A percentile compares a stretch with the other conserved stretches of the same genome.
Evolutionary conservation across 1,139 yeast species (phyloP).

Genomic region (Pichia cactophila): DNA sequence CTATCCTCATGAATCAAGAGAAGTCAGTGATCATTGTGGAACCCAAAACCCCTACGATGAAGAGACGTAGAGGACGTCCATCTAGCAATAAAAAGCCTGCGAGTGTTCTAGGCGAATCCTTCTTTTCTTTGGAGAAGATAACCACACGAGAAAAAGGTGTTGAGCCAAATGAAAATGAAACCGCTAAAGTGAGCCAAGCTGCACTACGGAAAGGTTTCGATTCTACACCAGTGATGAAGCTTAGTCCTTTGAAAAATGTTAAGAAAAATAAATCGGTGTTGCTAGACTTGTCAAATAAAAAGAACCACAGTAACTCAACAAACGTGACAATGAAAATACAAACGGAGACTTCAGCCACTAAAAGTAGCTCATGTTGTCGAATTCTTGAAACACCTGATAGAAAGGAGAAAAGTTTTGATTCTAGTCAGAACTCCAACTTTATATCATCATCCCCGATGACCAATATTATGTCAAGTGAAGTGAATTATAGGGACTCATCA

Average conservation of each 20-base stretch:
- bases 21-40: not conserved
- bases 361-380: not conserved
- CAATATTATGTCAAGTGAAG: conserved; percentile 8
- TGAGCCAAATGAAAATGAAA: conserved; percentile 5
- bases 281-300: conserved; percentile 1
- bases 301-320: not conserved
- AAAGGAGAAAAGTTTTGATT: not conserved
- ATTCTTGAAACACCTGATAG: not conserved
- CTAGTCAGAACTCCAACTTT: not conserved
- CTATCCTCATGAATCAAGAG: not conserved
- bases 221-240: conserved; percentile 29
- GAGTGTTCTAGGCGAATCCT: conserved; percentile 22
- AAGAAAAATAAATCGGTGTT: conserved; percentile 5
- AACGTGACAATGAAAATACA: not conserved
- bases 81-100: conserved; percentile 17
- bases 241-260: conserved; percentile 23
- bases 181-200: conserved; percentile 9
- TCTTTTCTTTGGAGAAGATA: conserved; percentile 17
- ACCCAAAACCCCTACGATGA: conserved; percentile 17
- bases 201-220: conserved; percentile 27
- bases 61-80: conserved; percentile 28
- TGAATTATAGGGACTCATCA: conserved; percentile 5
- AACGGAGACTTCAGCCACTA: not conserved
- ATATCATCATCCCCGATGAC: conserved; percentile 13
- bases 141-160: not conserved